Percentiles rank a stretch among this genome's conserved stretches.
These are phyloP conservation scores for Globisporangium barbulae DNA, from an alignment of 352 stramenopile species.

Conservation along the genomic window DNA sequence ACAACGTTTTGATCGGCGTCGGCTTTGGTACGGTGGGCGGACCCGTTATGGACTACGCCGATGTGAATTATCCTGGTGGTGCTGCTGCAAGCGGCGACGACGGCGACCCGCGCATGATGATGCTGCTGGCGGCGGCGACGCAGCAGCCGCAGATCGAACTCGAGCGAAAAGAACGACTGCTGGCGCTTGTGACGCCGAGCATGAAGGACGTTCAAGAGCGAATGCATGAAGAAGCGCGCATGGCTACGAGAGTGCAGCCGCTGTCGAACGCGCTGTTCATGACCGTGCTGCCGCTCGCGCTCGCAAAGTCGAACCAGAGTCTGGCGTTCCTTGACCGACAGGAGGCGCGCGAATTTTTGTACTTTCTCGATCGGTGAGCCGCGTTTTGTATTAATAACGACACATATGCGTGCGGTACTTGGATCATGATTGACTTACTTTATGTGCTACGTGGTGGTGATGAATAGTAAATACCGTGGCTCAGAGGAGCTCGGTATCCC, in stretches of 20 bases:
- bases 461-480: slow-evolving; percentile 37
- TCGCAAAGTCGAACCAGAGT: slow-evolving; percentile 50
- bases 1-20: slow-evolving; percentile 31
- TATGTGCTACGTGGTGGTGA: slow-evolving; percentile 4
- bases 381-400: neutral
- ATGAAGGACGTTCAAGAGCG: neutral
- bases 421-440: slow-evolving; percentile 4
- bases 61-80: neutral
- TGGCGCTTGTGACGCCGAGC: neutral
- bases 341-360: slow-evolving; percentile 41
- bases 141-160: neutral
- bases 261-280: slow-evolving; percentile 33
- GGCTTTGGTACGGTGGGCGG: neutral
- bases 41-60: neutral
- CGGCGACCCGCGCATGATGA: neutral
- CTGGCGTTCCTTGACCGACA: slow-evolving; percentile 53
- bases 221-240: neutral
- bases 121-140: neutral
- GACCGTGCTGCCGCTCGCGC: slow-evolving; percentile 51
- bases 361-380: slow-evolving; percentile 37
- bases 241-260: neutral
- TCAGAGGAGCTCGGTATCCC: slow-evolving; percentile 45
- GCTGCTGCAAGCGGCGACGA: neutral
- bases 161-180: neutral
- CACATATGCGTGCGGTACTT: neutral